phyloP scores from a whole-genome alignment of 1,284 basidiomycete genomes.

The Heterobasidion occidentale region DNA sequence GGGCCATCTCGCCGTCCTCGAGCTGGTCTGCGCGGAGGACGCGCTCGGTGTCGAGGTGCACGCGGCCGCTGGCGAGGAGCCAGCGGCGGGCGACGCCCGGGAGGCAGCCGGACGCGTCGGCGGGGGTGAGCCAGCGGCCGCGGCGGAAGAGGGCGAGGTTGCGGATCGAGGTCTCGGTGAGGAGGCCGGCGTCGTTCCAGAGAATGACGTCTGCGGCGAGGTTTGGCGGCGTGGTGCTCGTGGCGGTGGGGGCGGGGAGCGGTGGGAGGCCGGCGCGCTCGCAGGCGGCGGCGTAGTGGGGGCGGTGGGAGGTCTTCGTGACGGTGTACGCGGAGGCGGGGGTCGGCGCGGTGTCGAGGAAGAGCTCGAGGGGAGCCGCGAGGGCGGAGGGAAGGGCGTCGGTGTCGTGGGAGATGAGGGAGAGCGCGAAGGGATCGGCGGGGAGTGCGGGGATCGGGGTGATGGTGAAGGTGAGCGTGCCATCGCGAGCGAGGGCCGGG shows the following conservation, averaged over 20 bases:
- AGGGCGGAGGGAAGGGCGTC: constrained; percentile 8
- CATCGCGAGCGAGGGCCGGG: constrained; percentile 38
- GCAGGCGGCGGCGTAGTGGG: constrained; percentile 54
- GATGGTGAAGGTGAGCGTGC: constrained; percentile 35
- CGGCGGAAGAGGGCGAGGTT: constrained; percentile 60
- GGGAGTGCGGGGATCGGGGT: constrained; percentile 25
- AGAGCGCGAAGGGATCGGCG: constrained; percentile 26
- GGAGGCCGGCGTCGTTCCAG: constrained; percentile 38
- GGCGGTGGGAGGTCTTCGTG: constrained; percentile 63
- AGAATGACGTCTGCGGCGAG: constrained; percentile 51
- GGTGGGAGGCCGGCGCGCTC: constrained; percentile 38
- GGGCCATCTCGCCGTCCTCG: constrained; percentile 49
- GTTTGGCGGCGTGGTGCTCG: no score
- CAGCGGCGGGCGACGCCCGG: constrained; percentile 58
- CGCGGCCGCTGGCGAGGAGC: constrained; percentile 50
- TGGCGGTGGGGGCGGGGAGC: constrained; percentile 3
- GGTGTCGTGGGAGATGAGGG: constrained; percentile 10
- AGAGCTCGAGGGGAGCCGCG: constrained; percentile 27
- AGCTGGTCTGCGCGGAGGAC: constrained; percentile 35
- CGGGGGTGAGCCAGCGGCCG: constrained; percentile 58
- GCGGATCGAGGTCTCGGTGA: constrained; percentile 61
- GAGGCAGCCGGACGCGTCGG: constrained; percentile 53
- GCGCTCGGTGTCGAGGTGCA: constrained; percentile 36
- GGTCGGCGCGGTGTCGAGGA: constrained; percentile 47
- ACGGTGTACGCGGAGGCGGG: constrained; percentile 45